These are phyloP conservation scores for Cercospora brassicicola DNA, from an alignment of 2,329 filamentous ascomycete genomes.

Conservation along the genomic window DNA sequence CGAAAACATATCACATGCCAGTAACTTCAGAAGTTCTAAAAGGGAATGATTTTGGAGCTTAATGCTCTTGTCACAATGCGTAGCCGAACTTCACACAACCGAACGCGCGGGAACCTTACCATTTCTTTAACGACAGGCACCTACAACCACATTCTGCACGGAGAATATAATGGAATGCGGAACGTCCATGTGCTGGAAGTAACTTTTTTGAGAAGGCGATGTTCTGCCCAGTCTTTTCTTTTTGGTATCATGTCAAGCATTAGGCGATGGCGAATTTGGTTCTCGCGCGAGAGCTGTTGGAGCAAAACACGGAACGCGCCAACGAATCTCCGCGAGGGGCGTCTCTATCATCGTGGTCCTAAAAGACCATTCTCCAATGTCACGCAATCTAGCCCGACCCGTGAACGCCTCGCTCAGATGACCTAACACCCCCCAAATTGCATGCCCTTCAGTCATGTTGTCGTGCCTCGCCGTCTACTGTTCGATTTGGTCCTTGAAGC, in stretches of 20 bases:
- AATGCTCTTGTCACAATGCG: neutral
- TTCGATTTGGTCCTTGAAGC: constrained; percentile 85
- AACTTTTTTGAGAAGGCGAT: neutral
- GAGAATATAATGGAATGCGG: neutral
- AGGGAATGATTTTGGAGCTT: neutral
- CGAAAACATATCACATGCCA: neutral
- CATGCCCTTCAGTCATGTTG: constrained; percentile 4
- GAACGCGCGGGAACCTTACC: too few relatives aligned
- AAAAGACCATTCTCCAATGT: neutral
- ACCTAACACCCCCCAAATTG: neutral
- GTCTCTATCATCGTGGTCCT: neutral
- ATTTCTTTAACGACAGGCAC: neutral
- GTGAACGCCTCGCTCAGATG: constrained; percentile 19
- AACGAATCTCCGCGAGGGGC: neutral
- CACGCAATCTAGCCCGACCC: neutral
- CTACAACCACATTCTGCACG: neutral
- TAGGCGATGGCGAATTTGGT: neutral
- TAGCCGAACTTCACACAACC: too few relatives aligned
- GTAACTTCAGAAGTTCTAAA: neutral
- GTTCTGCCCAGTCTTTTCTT: neutral
- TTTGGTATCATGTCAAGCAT: neutral
- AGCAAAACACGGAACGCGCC: neutral
- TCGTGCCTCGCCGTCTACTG: constrained; percentile 21
- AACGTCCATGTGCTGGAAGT: neutral
- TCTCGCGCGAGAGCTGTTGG: neutral